A percentile compares a stretch with the other conserved stretches of the same genome.
These are phyloP conservation scores for Fonsecaea monophora DNA, from an alignment of 2,329 filamentous ascomycete genomes.

Conservation along the genomic window DNA sequence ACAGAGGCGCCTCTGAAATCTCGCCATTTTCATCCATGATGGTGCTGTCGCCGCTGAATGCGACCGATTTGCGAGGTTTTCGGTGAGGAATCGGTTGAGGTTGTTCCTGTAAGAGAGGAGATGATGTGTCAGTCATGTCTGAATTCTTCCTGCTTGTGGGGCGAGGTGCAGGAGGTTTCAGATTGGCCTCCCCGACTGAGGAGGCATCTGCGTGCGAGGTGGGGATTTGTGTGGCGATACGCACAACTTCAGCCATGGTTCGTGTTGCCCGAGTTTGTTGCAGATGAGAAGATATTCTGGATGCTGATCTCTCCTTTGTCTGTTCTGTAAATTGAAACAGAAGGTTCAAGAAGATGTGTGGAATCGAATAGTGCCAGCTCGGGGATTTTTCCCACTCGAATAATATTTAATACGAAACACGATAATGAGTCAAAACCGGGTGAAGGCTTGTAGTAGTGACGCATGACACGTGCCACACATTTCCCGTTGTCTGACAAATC, in stretches of 20 bases:
- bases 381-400: neutral
- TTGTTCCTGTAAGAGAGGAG: slow-evolving; percentile 32
- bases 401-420: slow-evolving; percentile 7
- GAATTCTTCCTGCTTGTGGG: slow-evolving; percentile 30
- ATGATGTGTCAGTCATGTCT: slow-evolving; percentile 23
- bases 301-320: slow-evolving; percentile 11
- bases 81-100: slow-evolving; percentile 53
- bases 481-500: slow-evolving; percentile 8
- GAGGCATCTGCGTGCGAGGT: slow-evolving; percentile 26
- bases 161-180: slow-evolving; percentile 36
- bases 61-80: slow-evolving; percentile 89
- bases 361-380: neutral
- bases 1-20: slow-evolving; percentile 69
- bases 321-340: slow-evolving; percentile 9
- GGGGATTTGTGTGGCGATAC: slow-evolving; percentile 36
- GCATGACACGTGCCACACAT: slow-evolving; percentile 25
- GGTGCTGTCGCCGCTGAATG: slow-evolving; percentile 85
- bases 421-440: slow-evolving; percentile 27
- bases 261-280: slow-evolving; percentile 7
- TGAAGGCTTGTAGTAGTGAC: slow-evolving; percentile 18
- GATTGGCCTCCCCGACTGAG: slow-evolving; percentile 23
- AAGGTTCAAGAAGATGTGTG: slow-evolving; percentile 26
- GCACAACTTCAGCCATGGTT: slow-evolving; percentile 41
- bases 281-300: neutral
- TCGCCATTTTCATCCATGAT: slow-evolving; percentile 90